Base-by-base conservation (phyloP, 2,329 filamentous ascomycete species). In the Ceratocystis variospora region DNA sequence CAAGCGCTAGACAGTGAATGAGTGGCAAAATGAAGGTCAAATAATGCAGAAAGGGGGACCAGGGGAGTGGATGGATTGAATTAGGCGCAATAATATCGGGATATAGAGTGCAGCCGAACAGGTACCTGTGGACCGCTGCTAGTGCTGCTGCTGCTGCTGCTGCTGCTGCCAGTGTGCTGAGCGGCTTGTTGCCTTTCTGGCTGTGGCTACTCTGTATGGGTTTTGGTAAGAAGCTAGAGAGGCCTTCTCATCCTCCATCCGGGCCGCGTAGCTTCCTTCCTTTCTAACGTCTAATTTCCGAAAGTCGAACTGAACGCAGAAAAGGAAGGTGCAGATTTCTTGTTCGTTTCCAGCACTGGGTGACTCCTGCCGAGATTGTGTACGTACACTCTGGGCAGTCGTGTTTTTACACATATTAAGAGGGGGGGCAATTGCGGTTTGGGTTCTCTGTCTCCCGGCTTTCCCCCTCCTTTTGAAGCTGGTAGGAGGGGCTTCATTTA, bases 281-380 rank as follows among this genome's bases (percentile, higher is more conserved):
- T 31, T 59, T 59, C 17, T 37, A 28, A 59, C 25, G 28, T 59
- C 55, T 31, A 59, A 59, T 59, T 59, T 59, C 55, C 55, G 31
- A 59, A 41, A 33, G 17, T 37, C 33, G 55, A 59, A 19, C 55
- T 59, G 31, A 59, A 37, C 25, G 55, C 28, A 37, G 33, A 33
- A n/a, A 59, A 31, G 55, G 55, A 31, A 59, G 33, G 7, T 59
- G 55, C 55, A 59, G 17, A 17, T 37, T 33, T 37, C 10, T 41
- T 4, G 37, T 15, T 59, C 17, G 55, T n/a, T 33, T n/a, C 55
- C 15, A 37, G 28, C 22, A 2, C 22, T 53, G 48, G 6, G n/a
- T n/a, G 25, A 19, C 53, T 59, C 28, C 33, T 59, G 28, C 53
- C 53, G 22, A 59, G 37, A 41, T 41, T 59, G 17, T 33, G 28